Percentiles rank a stretch among this genome's conserved stretches.
Conservation (phyloP, 371 early-diverging fungal genomes). For the Mortierella sp. region DNA sequence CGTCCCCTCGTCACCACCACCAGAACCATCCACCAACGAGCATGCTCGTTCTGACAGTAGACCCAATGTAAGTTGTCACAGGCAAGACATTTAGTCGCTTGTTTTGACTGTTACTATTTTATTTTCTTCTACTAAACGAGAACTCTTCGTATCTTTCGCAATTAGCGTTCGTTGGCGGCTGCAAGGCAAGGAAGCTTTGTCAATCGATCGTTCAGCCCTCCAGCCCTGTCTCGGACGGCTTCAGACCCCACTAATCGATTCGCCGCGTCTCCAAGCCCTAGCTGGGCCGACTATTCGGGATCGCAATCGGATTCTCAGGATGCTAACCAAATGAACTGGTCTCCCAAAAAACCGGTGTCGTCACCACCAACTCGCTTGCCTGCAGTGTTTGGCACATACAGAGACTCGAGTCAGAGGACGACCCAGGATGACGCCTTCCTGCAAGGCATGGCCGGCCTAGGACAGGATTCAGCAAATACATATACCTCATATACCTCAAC, state of each 20-base stretch:
- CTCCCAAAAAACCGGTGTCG: slow-evolving; percentile 28
- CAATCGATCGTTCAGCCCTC: neutral
- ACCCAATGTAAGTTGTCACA: slow-evolving; percentile 13
- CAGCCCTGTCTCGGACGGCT: slow-evolving; percentile 14
- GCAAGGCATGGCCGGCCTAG: neutral
- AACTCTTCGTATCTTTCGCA: neutral
- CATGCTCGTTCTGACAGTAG: neutral
- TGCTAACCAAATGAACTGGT: slow-evolving; percentile 42
- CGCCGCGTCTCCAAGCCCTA: neutral
- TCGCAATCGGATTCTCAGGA: slow-evolving; percentile 37
- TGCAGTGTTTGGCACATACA: slow-evolving; percentile 48
- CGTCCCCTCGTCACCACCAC: neutral
- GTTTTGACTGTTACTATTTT: neutral
- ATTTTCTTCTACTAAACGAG: no score
- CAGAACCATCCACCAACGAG: neutral
- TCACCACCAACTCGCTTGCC: neutral
- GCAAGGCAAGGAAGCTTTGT: neutral
- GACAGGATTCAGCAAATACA: neutral
- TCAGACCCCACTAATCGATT: slow-evolving; percentile 5
- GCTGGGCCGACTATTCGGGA: neutral
- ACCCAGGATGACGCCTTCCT: slow-evolving; percentile 14
- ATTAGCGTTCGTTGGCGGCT: neutral
- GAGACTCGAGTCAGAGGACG: slow-evolving; percentile 19
- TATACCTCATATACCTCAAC: neutral
- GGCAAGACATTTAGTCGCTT: neutral